phyloP scores from a whole-genome alignment of 441 rosid genomes.

The Codiaeum variegatum region DNA sequence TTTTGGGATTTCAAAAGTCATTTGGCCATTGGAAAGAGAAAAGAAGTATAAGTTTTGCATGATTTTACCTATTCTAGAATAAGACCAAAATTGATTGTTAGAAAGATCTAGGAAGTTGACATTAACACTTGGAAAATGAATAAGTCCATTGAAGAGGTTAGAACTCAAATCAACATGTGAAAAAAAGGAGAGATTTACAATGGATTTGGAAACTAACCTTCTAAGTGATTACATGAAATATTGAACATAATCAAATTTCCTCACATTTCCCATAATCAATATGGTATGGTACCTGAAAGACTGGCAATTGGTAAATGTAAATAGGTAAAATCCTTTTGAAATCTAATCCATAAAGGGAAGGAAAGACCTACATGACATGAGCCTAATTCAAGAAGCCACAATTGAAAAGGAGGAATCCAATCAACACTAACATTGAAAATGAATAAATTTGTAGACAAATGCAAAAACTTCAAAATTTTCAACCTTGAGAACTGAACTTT shows the following conservation, averaged over 20 bases:
- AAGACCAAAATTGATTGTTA: conserved; percentile 32
- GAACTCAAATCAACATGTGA: conserved; percentile 46
- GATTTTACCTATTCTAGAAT: conserved; percentile 29
- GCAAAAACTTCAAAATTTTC: conserved; percentile 16
- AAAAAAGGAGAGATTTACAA: conserved; percentile 21
- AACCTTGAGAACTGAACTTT: conserved; percentile 33
- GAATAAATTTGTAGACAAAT: conserved; percentile 39
- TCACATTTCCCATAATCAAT: conserved; percentile 48
- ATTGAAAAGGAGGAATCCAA: conserved; percentile 47
- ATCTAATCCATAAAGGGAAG: conserved; percentile 38
- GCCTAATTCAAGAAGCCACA: conserved; percentile 27
- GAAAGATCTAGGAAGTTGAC: conserved; percentile 36
- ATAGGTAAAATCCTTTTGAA: conserved; percentile 19
- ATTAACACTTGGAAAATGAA: conserved; percentile 31
- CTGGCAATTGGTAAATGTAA: conserved; percentile 43
- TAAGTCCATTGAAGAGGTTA: conserved; percentile 37
- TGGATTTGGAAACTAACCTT: conserved; percentile 37
- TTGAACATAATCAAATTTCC: conserved; percentile 31
- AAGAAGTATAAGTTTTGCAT: conserved; percentile 36
- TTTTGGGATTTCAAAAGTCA: conserved; percentile 31
- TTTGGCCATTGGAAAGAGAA: conserved; percentile 32
- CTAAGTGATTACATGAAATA: conserved; percentile 34
- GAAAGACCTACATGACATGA: conserved; percentile 42
- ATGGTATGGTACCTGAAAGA: conserved; percentile 35
- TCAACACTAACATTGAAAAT: conserved; percentile 28